These are phyloP conservation scores for Cyclocybe aegerita DNA, from an alignment of 768 basidiomycete species.

Conservation along the genomic window DNA sequence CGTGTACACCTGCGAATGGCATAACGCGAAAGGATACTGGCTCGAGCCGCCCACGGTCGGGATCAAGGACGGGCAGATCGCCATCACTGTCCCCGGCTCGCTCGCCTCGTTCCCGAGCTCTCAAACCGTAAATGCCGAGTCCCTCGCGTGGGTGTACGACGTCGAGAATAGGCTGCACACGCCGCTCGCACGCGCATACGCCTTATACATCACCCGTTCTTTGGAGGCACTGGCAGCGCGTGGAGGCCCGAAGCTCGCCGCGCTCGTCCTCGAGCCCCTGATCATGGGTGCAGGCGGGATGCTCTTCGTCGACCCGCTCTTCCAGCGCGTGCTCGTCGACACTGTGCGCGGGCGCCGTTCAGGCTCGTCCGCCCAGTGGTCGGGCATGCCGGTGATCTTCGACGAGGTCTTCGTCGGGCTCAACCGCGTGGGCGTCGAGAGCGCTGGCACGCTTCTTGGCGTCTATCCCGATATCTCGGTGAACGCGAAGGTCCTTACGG, in stretches of 20 bases:
- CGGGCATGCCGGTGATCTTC: slow-evolving; percentile 85
- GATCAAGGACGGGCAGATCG: slow-evolving; percentile 57
- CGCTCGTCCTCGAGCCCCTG: slow-evolving; percentile 87
- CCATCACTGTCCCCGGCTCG: slow-evolving; percentile 53
- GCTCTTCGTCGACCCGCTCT: slow-evolving; percentile 96
- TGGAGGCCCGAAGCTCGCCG: slow-evolving; percentile 53
- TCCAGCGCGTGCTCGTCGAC: slow-evolving; percentile 87
- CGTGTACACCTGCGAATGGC: slow-evolving; percentile 96
- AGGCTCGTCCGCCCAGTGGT: slow-evolving; percentile 41
- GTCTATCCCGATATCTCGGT: slow-evolving; percentile 85
- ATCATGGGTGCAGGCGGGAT: slow-evolving; percentile 96
- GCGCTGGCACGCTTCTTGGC: slow-evolving; percentile 64
- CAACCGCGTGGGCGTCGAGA: slow-evolving; percentile 79
- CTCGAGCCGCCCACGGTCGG: slow-evolving; percentile 84
- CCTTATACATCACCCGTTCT: slow-evolving; percentile 50
- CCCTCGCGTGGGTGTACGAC: slow-evolving; percentile 67
- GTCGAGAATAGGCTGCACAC: slow-evolving; percentile 59
- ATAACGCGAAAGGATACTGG: slow-evolving; percentile 90
- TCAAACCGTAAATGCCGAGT: slow-evolving; percentile 33
- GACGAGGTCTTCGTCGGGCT: slow-evolving; percentile 96
- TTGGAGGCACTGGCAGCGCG: slow-evolving; percentile 45
- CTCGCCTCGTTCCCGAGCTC: slow-evolving; percentile 33
- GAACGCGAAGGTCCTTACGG: slow-evolving; percentile 91
- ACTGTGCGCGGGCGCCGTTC: slow-evolving; percentile 56
- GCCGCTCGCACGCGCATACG: slow-evolving; percentile 64